Conservation (phyloP, 768 basidiomycete genomes). For the Mycena galopus region DNA sequence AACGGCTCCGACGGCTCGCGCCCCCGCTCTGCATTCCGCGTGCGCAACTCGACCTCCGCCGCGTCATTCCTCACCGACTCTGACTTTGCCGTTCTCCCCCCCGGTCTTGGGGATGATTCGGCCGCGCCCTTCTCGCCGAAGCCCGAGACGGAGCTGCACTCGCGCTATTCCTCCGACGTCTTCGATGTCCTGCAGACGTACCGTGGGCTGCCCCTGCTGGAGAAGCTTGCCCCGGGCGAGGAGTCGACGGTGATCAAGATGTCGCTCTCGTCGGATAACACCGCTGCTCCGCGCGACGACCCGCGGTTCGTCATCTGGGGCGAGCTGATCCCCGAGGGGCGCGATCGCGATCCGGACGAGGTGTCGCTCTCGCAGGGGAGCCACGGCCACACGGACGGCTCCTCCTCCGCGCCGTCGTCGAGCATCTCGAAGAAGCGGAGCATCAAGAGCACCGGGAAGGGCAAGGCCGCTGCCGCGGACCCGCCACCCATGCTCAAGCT, state of each 20-base stretch:
- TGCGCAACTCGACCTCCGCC: conserved; percentile 34
- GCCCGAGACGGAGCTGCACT: conserved; percentile 65
- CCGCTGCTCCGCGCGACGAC: conserved; percentile 84
- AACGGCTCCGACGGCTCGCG: conserved; percentile 33
- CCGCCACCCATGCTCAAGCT: conserved; percentile 38
- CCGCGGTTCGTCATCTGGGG: conserved; percentile 96
- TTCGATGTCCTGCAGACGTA: conserved; percentile 88
- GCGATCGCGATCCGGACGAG: conserved; percentile 49
- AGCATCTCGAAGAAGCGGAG: conserved; percentile 53
- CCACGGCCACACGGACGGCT: conserved; percentile 52
- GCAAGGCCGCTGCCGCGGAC: conserved; percentile 50
- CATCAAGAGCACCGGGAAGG: conserved; percentile 47
- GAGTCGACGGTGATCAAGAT: conserved; percentile 81
- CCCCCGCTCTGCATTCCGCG: conserved; percentile 48
- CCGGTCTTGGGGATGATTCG: conserved; percentile 23
- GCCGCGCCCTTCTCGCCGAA: conserved; percentile 48
- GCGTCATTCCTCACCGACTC: conserved; percentile 34
- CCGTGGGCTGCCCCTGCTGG: conserved; percentile 79
- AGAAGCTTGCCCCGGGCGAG: conserved; percentile 69
- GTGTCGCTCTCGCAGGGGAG: conserved; percentile 55
- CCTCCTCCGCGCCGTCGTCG: conserved; percentile 53
- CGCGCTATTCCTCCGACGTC: conserved; percentile 79
- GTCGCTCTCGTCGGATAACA: conserved; percentile 74
- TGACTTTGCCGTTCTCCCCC: conserved; percentile 15
- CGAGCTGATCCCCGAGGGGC: conserved; percentile 51